Conservation (phyloP, 148 eudicot species). For the Nyssa sinensis region DNA sequence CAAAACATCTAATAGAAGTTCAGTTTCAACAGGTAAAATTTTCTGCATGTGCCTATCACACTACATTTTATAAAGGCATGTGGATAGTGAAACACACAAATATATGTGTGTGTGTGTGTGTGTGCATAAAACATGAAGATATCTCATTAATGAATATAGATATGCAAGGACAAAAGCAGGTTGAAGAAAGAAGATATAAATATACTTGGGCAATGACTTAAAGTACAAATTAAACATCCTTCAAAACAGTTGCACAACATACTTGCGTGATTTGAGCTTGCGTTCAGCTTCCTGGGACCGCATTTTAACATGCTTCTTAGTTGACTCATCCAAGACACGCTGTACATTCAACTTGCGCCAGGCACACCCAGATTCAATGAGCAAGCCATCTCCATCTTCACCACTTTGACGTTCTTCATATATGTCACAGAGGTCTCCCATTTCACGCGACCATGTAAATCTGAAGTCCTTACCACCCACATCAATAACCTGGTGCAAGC, state of each 20-base stretch:
- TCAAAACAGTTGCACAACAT: slow-evolving; percentile 24
- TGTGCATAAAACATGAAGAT: no score
- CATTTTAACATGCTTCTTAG: slow-evolving; percentile 87
- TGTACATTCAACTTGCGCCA: slow-evolving; percentile 92
- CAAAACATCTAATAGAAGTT: no score
- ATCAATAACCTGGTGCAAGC: slow-evolving; percentile 66
- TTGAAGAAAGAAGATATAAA: neutral
- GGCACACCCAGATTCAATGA: slow-evolving; percentile 88
- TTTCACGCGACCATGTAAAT: slow-evolving; percentile 85
- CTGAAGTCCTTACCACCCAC: slow-evolving; percentile 85
- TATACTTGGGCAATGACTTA: neutral
- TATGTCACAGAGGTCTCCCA: slow-evolving; percentile 73
- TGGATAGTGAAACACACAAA: no score
- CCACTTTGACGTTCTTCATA: slow-evolving; percentile 86
- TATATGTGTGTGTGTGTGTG: no score
- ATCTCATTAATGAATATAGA: neutral
- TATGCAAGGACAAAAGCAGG: neutral
- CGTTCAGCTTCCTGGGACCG: slow-evolving; percentile 84
- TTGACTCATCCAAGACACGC: slow-evolving; percentile 83
- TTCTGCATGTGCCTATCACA: no score
- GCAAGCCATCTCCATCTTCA: slow-evolving; percentile 86
- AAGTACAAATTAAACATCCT: neutral
- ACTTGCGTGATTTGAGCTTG: slow-evolving; percentile 70
- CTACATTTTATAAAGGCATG: no score
- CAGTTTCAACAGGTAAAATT: no score